A percentile compares a stretch with the other conserved stretches of the same genome.
Conservation (phyloP, 257 asterid species). For the Forsythia suspensa region DNA sequence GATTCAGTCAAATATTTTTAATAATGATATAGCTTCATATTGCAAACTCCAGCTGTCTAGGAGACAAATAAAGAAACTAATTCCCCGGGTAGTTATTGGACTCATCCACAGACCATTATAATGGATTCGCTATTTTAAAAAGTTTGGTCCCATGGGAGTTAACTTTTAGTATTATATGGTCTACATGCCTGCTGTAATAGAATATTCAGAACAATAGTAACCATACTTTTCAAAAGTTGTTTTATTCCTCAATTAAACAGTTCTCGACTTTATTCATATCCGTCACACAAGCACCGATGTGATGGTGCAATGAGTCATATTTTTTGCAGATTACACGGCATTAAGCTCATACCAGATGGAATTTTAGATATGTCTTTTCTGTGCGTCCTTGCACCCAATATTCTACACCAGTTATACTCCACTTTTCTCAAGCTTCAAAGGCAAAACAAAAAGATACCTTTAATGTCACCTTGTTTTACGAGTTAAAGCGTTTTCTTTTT, state of each 20-base stretch:
- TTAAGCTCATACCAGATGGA: background rate
- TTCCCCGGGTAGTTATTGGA: constrained; percentile 12
- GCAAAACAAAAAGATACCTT: constrained; percentile 44
- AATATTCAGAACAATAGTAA: constrained; percentile 21
- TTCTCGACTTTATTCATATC: background rate
- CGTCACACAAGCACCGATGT: background rate
- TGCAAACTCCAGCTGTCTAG: constrained; percentile 25
- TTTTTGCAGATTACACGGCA: background rate
- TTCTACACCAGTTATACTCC: constrained; percentile 7
- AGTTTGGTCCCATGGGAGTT: constrained; percentile 28
- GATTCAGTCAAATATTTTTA: constrained; percentile 20
- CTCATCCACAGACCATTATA: background rate
- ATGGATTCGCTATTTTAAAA: constrained; percentile 6
- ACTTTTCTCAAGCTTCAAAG: constrained; percentile 24
- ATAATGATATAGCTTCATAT: constrained; percentile 7
- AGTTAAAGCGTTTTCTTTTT: constrained; percentile 51
- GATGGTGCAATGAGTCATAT: background rate
- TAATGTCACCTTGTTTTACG: constrained; percentile 42
- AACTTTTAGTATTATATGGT: constrained; percentile 22
- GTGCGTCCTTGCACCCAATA: background rate
- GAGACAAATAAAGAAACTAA: constrained; percentile 15
- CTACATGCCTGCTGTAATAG: constrained; percentile 28
- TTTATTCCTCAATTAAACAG: constrained; percentile 20
- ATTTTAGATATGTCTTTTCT: constrained; percentile 12
- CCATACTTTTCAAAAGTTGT: constrained; percentile 11